A percentile compares a stretch with the other conserved stretches of the same genome.
Conservation (phyloP, 768 basidiomycete genomes). For the Tulasnella sp. region DNA sequence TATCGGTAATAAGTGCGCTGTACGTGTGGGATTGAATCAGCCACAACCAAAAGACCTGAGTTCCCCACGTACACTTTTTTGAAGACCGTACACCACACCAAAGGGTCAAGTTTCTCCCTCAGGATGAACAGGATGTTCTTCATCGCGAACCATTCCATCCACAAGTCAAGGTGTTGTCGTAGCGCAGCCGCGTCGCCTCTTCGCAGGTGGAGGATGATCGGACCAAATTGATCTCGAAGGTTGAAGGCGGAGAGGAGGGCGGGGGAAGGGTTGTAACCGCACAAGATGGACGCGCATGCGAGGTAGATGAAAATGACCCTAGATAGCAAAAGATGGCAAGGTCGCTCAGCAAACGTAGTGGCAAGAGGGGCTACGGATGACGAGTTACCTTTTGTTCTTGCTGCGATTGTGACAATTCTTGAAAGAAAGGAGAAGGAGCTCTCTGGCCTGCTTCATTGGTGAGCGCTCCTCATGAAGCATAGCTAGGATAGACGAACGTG, state of each 20-base stretch:
- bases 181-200: background rate
- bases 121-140: background rate
- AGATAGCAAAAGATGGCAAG: background rate
- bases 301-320: conserved; percentile 14
- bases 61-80: conserved; percentile 7
- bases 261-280: background rate
- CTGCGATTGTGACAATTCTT: background rate
- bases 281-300: background rate
- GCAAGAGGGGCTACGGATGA: background rate
- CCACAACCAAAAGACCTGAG: background rate
- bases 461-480: background rate
- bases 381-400: conserved; percentile 6
- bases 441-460: background rate
- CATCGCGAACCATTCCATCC: conserved; percentile 16
- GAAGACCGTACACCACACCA: conserved; percentile 7
- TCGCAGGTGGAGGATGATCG: background rate
- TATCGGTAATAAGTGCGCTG: conserved; percentile 2
- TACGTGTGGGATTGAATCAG: background rate
- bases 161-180: background rate
- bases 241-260: conserved; percentile 5
- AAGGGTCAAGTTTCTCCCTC: conserved; percentile 2
- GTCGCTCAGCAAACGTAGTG: background rate
- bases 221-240: background rate
- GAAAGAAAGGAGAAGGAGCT: conserved; percentile 7
- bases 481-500: background rate